Conservation (phyloP, 1,139 yeast species). For the Pichia sp. region DNA sequence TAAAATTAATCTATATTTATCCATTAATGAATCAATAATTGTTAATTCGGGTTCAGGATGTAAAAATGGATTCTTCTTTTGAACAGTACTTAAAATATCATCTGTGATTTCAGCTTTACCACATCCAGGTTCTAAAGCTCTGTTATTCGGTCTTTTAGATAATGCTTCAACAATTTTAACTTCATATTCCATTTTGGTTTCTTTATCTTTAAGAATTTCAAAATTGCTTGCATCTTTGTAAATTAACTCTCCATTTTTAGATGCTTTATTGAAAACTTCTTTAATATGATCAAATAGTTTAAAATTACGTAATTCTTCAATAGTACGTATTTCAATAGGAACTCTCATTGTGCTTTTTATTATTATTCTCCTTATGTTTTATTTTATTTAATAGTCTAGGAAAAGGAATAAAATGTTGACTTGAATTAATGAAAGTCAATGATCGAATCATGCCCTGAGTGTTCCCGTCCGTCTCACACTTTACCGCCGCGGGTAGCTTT, state of each 20-base stretch:
- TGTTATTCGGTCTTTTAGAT: conserved; percentile 27
- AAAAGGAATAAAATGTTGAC: too few relatives aligned
- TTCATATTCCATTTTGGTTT: conserved; percentile 24
- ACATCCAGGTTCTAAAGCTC: conserved; percentile 28
- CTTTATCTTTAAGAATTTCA: conserved; percentile 22
- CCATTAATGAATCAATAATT: conserved; percentile 47
- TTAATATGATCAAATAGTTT: conserved; percentile 17
- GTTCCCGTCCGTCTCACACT: too few relatives aligned
- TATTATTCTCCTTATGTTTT: not conserved
- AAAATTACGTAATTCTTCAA: conserved; percentile 19
- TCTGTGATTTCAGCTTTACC: conserved; percentile 28
- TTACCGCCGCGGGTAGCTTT: too few relatives aligned
- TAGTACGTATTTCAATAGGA: conserved; percentile 8
- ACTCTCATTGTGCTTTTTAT: not conserved
- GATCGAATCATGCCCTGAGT: too few relatives aligned
- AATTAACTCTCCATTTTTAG: conserved; percentile 21
- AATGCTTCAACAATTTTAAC: conserved; percentile 28
- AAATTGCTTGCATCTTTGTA: conserved; percentile 19
- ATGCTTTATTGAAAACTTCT: conserved; percentile 20
- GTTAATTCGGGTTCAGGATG: conserved; percentile 75
- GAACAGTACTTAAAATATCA: conserved; percentile 28
- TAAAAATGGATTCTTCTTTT: conserved; percentile 61
- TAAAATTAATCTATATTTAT: conserved; percentile 58
- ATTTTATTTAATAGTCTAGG: too few relatives aligned
- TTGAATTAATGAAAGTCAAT: too few relatives aligned